A percentile compares a stretch with the other conserved stretches of the same genome.
These are phyloP conservation scores for Phlegmacium glaucopus DNA, from an alignment of 768 basidiomycete species.

Conservation along the genomic window DNA sequence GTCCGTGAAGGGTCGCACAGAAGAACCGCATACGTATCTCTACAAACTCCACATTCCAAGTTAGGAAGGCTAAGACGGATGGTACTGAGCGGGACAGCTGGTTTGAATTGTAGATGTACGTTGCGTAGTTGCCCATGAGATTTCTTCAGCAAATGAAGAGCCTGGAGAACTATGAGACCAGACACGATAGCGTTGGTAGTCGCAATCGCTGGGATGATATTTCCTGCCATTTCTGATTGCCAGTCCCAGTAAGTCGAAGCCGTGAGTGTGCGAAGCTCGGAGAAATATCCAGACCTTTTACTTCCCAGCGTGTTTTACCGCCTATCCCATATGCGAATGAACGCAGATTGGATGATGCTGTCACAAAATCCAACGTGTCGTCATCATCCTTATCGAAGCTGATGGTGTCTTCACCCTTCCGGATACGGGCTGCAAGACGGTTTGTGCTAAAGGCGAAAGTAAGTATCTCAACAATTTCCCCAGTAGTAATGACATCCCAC, in stretches of 20 bases:
- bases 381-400: conserved; percentile 98
- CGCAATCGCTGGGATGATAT: conserved; percentile 98
- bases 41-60: conserved; percentile 76
- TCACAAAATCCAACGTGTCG: conserved; percentile 95
- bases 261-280: no score
- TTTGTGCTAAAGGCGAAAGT: conserved; percentile 56
- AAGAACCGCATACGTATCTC: conserved; percentile 77
- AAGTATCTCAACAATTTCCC: not conserved
- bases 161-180: conserved; percentile 91
- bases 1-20: conserved; percentile 69
- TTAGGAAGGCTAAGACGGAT: conserved; percentile 70
- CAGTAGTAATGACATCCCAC: conserved; percentile 38
- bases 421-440: conserved; percentile 67
- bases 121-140: conserved; percentile 61
- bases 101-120: conserved; percentile 78
- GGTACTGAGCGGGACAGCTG: conserved; percentile 72
- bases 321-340: conserved; percentile 88
- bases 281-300: conserved; percentile 71
- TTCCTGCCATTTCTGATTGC: conserved; percentile 93
- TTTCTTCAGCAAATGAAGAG: conserved; percentile 76
- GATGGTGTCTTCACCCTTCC: conserved; percentile 65
- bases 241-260: not conserved
- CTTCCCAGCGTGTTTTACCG: conserved; percentile 90
- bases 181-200: conserved; percentile 98
- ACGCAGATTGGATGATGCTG: conserved; percentile 90